A percentile compares a stretch with the other conserved stretches of the same genome.
Evolutionary conservation across 768 basidiomycete species (phyloP).

Genomic region (Trametes cinnabarina): DNA sequence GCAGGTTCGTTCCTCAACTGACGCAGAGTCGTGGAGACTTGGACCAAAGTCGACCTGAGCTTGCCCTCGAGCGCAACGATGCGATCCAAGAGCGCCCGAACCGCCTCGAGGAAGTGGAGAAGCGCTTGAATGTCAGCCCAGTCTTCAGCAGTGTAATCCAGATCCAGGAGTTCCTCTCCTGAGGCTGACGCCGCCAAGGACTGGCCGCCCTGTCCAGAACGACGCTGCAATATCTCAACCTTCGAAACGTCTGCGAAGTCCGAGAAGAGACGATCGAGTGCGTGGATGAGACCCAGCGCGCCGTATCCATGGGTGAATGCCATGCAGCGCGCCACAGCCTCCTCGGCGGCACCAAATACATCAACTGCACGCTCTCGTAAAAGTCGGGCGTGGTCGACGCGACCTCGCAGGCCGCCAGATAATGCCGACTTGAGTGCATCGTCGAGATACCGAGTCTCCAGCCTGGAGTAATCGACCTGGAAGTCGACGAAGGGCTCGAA

Average conservation of each 20-base stretch:
- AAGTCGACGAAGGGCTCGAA: constrained; percentile 94
- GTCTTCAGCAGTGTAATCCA: constrained; percentile 84
- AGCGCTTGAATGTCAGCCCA: constrained; percentile 85
- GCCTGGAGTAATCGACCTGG: constrained; percentile 76
- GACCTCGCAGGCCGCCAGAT: constrained; percentile 40
- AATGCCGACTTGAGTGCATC: constrained; percentile 52
- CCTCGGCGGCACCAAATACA: constrained; percentile 76
- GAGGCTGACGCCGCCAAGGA: constrained; percentile 35
- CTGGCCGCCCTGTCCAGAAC: constrained; percentile 14
- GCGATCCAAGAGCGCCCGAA: constrained; percentile 68
- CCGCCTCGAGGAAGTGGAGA: constrained; percentile 81
- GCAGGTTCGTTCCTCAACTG: constrained; percentile 52
- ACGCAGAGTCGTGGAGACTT: constrained; percentile 59
- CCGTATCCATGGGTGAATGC: constrained; percentile 91
- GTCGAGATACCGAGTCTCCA: constrained; percentile 74
- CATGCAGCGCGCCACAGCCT: constrained; percentile 70
- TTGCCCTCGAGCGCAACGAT: constrained; percentile 68
- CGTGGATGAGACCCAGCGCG: constrained; percentile 64
- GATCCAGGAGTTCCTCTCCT: constrained; percentile 66
- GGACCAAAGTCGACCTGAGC: constrained; percentile 55
- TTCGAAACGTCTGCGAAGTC: constrained; percentile 69
- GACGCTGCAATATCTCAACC: constrained; percentile 41
- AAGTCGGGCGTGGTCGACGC: constrained; percentile 55
- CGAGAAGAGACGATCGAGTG: constrained; percentile 69
- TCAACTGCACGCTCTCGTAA: constrained; percentile 75